Percentiles rank a stretch among this genome's conserved stretches.
Conservation (phyloP, 495 filamentous ascomycete species). For the Tuber microsphaerosporum region DNA sequence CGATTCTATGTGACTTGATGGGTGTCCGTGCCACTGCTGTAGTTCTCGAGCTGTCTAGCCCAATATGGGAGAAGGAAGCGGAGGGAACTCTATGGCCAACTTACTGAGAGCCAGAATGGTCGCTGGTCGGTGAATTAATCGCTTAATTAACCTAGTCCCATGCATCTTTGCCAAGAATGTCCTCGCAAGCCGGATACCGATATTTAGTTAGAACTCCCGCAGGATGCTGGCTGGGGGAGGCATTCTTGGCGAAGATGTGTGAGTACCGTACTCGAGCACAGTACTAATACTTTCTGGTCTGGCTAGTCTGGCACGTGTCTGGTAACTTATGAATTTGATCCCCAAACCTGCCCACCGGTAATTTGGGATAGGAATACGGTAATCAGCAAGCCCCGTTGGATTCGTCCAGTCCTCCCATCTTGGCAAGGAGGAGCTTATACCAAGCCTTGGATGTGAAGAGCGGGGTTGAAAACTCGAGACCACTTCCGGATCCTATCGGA, state of each 20-base stretch:
- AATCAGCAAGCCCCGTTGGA: background rate
- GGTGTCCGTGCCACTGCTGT: background rate
- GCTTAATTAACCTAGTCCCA: background rate
- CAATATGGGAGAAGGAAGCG: background rate
- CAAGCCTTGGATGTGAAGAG: background rate
- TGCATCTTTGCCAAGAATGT: too few species aligned
- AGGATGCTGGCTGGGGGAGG: too few species aligned
- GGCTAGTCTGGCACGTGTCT: too few species aligned
- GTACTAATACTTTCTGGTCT: too few species aligned
- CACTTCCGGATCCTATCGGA: background rate
- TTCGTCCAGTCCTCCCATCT: background rate
- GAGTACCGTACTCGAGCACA: too few species aligned
- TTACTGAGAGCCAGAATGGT: background rate
- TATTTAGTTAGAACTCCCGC: too few species aligned
- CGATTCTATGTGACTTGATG: background rate
- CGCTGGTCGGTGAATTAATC: background rate
- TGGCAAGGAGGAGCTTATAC: background rate
- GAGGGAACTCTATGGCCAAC: background rate
- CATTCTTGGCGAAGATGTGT: too few species aligned
- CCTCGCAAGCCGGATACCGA: too few species aligned
- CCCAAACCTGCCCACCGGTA: background rate
- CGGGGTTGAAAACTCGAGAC: background rate
- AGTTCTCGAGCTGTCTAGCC: background rate
- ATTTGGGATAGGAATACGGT: background rate
- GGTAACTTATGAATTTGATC: background rate